phyloP scores from a whole-genome alignment of 148 eudicot genomes.

The Nyssa sinensis region DNA sequence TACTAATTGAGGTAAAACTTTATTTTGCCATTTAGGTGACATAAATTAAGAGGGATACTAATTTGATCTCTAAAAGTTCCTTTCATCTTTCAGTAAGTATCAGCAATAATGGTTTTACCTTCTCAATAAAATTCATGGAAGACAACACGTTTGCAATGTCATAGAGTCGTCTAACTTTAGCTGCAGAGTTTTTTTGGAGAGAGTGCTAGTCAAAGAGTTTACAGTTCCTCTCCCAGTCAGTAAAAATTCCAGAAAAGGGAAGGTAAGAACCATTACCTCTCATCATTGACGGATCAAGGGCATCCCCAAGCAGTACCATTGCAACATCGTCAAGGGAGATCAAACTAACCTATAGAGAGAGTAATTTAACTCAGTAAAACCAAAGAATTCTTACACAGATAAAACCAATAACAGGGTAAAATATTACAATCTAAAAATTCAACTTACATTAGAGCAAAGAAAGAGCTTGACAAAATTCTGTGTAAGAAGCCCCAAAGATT shows the following conservation, averaged over 20 bases:
- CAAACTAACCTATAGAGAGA: constrained; percentile 59
- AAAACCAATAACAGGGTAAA: neutral
- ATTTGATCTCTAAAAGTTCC: neutral
- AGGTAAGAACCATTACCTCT: constrained; percentile 56
- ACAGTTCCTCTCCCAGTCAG: neutral
- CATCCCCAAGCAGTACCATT: constrained; percentile 82
- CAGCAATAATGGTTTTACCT: constrained; percentile 39
- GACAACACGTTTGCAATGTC: constrained; percentile 96
- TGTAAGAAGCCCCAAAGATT: constrained; percentile 88
- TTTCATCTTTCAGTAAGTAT: neutral
- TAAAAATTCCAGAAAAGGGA: neutral
- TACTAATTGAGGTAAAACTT: neutral
- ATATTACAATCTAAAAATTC: neutral
- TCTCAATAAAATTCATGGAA: constrained; percentile 88
- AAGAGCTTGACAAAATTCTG: constrained; percentile 95
- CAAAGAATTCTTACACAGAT: neutral
- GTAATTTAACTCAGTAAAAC: neutral
- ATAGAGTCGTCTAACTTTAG: constrained; percentile 90
- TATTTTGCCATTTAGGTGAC: neutral
- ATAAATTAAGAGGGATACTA: neutral
- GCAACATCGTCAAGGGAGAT: constrained; percentile 94
- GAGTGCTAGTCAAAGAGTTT: constrained; percentile 32
- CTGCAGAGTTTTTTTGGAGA: constrained; percentile 57
- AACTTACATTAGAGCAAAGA: constrained; percentile 73
- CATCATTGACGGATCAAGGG: constrained; percentile 53